Percentiles rank a stretch among this genome's conserved stretches.
Conservation (phyloP, 2,329 filamentous ascomycete species). For the Aulographum hederae region DNA sequence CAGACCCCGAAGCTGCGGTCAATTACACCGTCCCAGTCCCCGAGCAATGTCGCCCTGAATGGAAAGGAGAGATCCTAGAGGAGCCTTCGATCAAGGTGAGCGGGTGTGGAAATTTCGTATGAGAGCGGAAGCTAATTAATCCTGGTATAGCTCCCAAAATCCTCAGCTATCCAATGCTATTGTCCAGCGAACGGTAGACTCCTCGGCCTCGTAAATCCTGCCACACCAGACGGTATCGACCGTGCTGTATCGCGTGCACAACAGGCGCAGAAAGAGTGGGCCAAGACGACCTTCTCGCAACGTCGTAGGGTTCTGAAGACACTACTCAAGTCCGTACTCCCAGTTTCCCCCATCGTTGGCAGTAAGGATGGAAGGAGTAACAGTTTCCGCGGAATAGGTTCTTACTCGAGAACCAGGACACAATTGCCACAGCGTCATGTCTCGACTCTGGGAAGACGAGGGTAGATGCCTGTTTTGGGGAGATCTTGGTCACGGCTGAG, state of each 20-base stretch:
- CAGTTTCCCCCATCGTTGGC: neutral
- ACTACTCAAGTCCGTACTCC: slow-evolving; percentile 41
- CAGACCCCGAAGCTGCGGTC: slow-evolving; percentile 23
- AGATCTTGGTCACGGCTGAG: slow-evolving; percentile 85
- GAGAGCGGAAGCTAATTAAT: slow-evolving; percentile 6
- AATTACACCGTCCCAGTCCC: slow-evolving; percentile 44
- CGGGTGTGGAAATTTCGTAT: neutral
- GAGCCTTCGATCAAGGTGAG: slow-evolving; percentile 40
- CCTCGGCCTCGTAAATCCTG: slow-evolving; percentile 62
- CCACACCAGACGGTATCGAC: slow-evolving; percentile 62
- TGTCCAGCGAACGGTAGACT: slow-evolving; percentile 76
- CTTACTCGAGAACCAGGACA: slow-evolving; percentile 73
- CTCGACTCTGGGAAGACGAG: slow-evolving; percentile 93
- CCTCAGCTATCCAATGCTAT: slow-evolving; percentile 62
- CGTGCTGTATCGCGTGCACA: slow-evolving; percentile 55
- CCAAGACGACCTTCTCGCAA: slow-evolving; percentile 56
- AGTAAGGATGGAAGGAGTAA: too few relatives aligned
- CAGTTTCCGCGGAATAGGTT: too few relatives aligned
- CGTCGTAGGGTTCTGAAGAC: slow-evolving; percentile 64
- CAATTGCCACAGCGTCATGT: slow-evolving; percentile 70
- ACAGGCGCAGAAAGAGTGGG: slow-evolving; percentile 61
- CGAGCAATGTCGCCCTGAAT: slow-evolving; percentile 35
- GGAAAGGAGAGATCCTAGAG: slow-evolving; percentile 38
- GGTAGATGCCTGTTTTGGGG: slow-evolving; percentile 82
- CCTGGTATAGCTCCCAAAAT: slow-evolving; percentile 33